phyloP scores from a whole-genome alignment of 1,284 basidiomycete genomes.

The Flammula alnicola region DNA sequence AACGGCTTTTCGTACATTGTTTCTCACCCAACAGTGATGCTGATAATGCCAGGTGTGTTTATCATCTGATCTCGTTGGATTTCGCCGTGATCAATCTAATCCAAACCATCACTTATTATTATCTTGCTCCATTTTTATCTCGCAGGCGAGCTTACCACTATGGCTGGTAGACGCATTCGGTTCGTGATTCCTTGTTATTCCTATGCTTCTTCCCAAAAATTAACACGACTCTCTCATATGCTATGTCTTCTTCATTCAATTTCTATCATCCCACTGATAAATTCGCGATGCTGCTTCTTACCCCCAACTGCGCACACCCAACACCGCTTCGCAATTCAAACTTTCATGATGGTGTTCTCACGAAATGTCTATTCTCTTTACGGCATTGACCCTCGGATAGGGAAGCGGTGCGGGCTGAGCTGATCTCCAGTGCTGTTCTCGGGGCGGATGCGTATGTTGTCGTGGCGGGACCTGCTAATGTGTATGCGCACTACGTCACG shows the following conservation, averaged over 20 bases:
- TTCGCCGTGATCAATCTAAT: background rate
- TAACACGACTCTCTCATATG: conserved; percentile 10
- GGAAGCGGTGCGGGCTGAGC: conserved; percentile 57
- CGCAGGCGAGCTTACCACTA: conserved; percentile 54
- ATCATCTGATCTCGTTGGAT: background rate
- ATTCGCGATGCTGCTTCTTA: conserved; percentile 4
- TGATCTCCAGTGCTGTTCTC: conserved; percentile 68
- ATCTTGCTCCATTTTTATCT: conserved; percentile 14
- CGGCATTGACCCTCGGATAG: conserved; percentile 26
- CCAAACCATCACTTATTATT: background rate
- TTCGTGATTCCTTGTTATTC: conserved; percentile 31
- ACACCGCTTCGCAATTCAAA: too few species aligned
- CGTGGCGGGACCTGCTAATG: conserved; percentile 80
- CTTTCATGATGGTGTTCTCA: conserved; percentile 15
- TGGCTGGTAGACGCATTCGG: conserved; percentile 65
- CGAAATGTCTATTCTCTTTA: conserved; percentile 18
- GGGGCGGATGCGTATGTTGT: conserved; percentile 65
- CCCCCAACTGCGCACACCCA: conserved; percentile 6
- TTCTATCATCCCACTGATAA: conserved; percentile 4
- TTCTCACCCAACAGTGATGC: conserved; percentile 52
- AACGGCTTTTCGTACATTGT: conserved; percentile 5
- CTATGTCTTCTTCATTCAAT: conserved; percentile 20
- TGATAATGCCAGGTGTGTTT: conserved; percentile 73
- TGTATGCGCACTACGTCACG: conserved; percentile 78
- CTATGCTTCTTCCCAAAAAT: conserved; percentile 3